Conservation (phyloP, 208 protist species). For the Wallacemonas rigidus region DNA sequence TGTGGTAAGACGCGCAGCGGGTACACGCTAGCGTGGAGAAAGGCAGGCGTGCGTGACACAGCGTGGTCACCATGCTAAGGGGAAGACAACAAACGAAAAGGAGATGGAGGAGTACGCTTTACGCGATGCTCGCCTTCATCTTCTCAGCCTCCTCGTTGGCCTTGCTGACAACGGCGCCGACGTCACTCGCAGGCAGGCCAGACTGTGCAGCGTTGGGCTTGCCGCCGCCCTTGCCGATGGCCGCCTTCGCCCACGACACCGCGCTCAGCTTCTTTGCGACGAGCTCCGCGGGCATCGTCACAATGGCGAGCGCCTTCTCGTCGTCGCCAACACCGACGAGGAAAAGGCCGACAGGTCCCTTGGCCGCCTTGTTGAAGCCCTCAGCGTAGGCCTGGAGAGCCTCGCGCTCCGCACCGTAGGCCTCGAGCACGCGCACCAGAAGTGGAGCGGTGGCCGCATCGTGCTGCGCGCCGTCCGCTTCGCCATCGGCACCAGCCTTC, state of each 20-base stretch:
- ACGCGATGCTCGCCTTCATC: conserved; percentile 51
- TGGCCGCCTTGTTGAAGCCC: conserved; percentile 57
- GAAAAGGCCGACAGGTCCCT: conserved; percentile 73
- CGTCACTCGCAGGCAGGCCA: conserved; percentile 58
- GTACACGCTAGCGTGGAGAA: too few relatives aligned
- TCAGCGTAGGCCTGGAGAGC: conserved; percentile 81
- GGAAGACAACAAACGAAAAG: too few relatives aligned
- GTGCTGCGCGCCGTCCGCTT: conserved; percentile 41
- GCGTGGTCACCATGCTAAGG: too few relatives aligned
- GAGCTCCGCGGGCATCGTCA: conserved; percentile 62
- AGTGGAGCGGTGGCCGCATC: conserved; percentile 51
- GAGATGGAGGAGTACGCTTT: background rate
- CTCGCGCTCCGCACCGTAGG: conserved; percentile 86
- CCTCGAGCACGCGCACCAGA: conserved; percentile 44
- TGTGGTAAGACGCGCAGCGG: too few relatives aligned
- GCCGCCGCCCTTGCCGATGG: conserved; percentile 89
- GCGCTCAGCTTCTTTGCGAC: conserved; percentile 85
- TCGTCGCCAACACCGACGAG: conserved; percentile 62
- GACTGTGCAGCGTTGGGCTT: conserved; percentile 90
- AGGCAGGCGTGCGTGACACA: too few relatives aligned
- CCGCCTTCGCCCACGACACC: conserved; percentile 80
- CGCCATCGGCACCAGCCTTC: conserved; percentile 63
- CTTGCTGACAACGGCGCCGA: conserved; percentile 48
- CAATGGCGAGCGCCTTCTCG: conserved; percentile 72
- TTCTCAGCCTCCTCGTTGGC: conserved; percentile 61